phyloP scores from a whole-genome alignment of 2,329 filamentous ascomycete genomes.

The Pseudocercospora macadamiae region DNA sequence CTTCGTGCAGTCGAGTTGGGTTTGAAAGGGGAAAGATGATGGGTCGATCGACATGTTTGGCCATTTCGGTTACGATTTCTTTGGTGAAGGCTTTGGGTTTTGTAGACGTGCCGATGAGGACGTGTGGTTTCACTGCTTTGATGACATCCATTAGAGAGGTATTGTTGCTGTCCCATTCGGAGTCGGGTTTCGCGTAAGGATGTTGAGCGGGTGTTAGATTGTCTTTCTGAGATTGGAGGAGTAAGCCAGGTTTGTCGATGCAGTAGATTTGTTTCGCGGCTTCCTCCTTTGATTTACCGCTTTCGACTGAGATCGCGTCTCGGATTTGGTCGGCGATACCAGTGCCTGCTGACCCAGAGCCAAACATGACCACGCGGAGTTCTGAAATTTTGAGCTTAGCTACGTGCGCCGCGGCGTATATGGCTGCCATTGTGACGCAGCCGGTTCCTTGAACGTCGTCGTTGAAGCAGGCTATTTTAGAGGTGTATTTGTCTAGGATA shows the following conservation, averaged over 20 bases:
- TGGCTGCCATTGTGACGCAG: slow-evolving; percentile 80
- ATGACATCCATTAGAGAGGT: slow-evolving; percentile 68
- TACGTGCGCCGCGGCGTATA: slow-evolving; percentile 75
- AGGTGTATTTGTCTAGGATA: slow-evolving; percentile 74
- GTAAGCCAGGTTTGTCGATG: slow-evolving; percentile 70
- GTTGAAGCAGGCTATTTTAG: slow-evolving; percentile 81
- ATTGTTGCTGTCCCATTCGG: slow-evolving; percentile 64
- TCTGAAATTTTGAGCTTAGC: slow-evolving; percentile 68
- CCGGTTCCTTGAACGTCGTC: slow-evolving; percentile 90
- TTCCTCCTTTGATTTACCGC: slow-evolving; percentile 63
- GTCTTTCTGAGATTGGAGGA: slow-evolving; percentile 65
- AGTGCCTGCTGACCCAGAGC: slow-evolving; percentile 78
- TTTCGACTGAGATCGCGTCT: slow-evolving; percentile 74
- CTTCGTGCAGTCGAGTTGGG: slow-evolving; percentile 82
- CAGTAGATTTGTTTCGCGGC: slow-evolving; percentile 79
- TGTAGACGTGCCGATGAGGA: slow-evolving; percentile 83
- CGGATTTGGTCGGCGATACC: slow-evolving; percentile 85
- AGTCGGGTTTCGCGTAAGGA: slow-evolving; percentile 65
- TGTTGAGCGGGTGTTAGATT: slow-evolving; percentile 68
- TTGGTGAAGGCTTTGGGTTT: slow-evolving; percentile 75
- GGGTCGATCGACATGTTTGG: slow-evolving; percentile 70
- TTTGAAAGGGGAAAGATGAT: slow-evolving; percentile 89
- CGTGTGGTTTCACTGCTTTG: slow-evolving; percentile 72
- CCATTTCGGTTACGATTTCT: slow-evolving; percentile 75
- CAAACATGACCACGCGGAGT: slow-evolving; percentile 74